Conservation (phyloP, 2,329 filamentous ascomycete species). For the Trichoderma asperellum region DNA sequence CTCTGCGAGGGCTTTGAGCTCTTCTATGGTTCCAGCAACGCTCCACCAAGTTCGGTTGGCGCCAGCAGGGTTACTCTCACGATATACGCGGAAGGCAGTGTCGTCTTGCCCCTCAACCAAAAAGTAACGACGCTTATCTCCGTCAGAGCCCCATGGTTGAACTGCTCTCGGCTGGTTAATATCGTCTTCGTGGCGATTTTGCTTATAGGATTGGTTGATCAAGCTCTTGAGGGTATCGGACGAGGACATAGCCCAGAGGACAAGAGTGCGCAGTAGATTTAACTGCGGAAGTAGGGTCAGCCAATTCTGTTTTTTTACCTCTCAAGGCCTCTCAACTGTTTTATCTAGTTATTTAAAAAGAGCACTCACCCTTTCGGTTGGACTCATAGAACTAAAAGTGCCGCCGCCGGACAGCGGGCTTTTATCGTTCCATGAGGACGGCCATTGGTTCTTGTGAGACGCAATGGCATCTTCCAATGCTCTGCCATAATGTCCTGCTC, state of each 20-base stretch:
- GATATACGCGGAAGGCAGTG: slow-evolving; percentile 89
- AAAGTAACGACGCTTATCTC: slow-evolving; percentile 90
- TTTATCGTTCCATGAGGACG: slow-evolving; percentile 76
- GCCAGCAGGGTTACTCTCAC: slow-evolving; percentile 83
- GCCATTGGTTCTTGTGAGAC: slow-evolving; percentile 87
- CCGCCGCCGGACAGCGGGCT: slow-evolving; percentile 81
- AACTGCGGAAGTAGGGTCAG: slow-evolving; percentile 58
- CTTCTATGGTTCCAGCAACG: slow-evolving; percentile 87
- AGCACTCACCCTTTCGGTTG: slow-evolving; percentile 73
- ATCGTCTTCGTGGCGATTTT: slow-evolving; percentile 77
- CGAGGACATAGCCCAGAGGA: slow-evolving; percentile 86
- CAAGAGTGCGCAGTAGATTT: slow-evolving; percentile 77
- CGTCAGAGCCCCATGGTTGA: slow-evolving; percentile 87
- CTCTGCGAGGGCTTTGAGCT: slow-evolving; percentile 73
- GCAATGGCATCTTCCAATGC: slow-evolving; percentile 92
- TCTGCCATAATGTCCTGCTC: slow-evolving; percentile 87
- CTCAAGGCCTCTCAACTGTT: too few species aligned
- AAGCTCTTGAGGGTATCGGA: slow-evolving; percentile 81
- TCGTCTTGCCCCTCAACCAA: slow-evolving; percentile 93
- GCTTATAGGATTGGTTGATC: slow-evolving; percentile 87
- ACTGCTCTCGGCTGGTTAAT: slow-evolving; percentile 86
- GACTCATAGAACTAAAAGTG: slow-evolving; percentile 80
- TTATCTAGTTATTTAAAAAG: not conserved
- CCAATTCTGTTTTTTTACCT: not conserved
- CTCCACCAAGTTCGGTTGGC: slow-evolving; percentile 86